phyloP scores from a whole-genome alignment of 306 rosid genomes.

The Benincasa hispida region DNA sequence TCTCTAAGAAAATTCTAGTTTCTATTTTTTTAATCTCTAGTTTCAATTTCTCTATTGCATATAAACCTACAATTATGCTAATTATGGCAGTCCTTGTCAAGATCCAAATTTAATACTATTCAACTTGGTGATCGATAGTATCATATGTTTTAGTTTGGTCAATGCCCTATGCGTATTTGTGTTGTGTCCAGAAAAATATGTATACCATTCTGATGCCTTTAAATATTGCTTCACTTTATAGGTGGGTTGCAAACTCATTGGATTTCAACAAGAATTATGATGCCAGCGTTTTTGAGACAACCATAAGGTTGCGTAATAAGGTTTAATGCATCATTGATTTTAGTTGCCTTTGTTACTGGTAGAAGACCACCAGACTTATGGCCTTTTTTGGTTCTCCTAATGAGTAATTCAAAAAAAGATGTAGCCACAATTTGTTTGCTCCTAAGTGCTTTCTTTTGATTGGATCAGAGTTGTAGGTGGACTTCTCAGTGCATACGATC shows the following conservation, averaged over 20 bases:
- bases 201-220: neutral
- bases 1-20: neutral
- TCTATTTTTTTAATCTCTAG: neutral
- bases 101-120: neutral
- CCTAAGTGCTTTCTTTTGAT: constrained; percentile 13
- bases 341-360: constrained; percentile 10
- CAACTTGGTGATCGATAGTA: neutral
- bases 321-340: constrained; percentile 64
- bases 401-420: neutral
- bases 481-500: constrained; percentile 95
- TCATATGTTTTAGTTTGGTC: neutral
- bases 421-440: neutral
- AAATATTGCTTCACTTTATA: constrained; percentile 26
- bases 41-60: neutral
- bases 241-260: constrained; percentile 79
- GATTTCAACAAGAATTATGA: constrained; percentile 94
- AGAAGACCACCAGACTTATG: constrained; percentile 6
- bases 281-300: constrained; percentile 99
- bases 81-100: neutral
- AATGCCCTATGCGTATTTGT: neutral
- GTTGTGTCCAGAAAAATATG: neutral
- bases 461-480: constrained; percentile 93
- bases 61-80: neutral
- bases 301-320: constrained; percentile 94
- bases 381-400: constrained; percentile 5